These are phyloP conservation scores for Tylopilus plumbeoviolaceoides DNA, from an alignment of 768 basidiomycete genomes.

Conservation along the genomic window DNA sequence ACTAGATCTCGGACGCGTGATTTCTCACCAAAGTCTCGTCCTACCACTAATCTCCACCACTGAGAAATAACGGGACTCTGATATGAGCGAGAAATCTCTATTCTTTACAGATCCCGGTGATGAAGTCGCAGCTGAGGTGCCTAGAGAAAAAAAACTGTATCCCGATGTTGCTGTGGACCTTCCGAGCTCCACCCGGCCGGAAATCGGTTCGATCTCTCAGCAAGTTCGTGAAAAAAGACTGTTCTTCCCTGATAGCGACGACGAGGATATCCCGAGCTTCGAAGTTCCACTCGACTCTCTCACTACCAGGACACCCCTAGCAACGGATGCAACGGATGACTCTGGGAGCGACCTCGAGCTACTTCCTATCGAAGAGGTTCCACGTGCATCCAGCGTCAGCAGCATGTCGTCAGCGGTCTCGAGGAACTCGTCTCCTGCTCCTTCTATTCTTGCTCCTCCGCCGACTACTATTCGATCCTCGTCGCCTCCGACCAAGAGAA, in stretches of 20 bases:
- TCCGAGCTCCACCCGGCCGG: background rate
- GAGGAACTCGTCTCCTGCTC: slow-evolving; percentile 27
- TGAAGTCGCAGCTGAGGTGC: slow-evolving; percentile 32
- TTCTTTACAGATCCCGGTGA: slow-evolving; percentile 63
- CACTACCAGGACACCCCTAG: slow-evolving; percentile 21
- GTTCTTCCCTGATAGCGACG: slow-evolving; percentile 43
- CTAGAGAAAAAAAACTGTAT: background rate
- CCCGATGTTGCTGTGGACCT: slow-evolving; percentile 4
- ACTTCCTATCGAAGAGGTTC: slow-evolving; percentile 30
- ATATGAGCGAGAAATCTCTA: slow-evolving; percentile 26
- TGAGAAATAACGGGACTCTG: background rate
- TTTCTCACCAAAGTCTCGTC: background rate
- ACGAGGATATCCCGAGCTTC: slow-evolving; percentile 32
- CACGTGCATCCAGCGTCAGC: slow-evolving; percentile 40
- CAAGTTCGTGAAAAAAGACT: slow-evolving; percentile 30
- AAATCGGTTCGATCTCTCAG: slow-evolving; percentile 4
- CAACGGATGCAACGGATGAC: slow-evolving; percentile 18
- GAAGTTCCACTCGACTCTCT: slow-evolving; percentile 1
- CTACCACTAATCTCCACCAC: background rate
- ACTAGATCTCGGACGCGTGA: slow-evolving; percentile 7
- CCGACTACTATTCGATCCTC: slow-evolving; percentile 6
- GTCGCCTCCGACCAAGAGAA: slow-evolving; percentile 48
- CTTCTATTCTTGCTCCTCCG: slow-evolving; percentile 14
- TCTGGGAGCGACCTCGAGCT: background rate
- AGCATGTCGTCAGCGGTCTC: slow-evolving; percentile 33